phyloP scores from a whole-genome alignment of 1,139 yeast genomes.

The Blastobotrys persicus region DNA sequence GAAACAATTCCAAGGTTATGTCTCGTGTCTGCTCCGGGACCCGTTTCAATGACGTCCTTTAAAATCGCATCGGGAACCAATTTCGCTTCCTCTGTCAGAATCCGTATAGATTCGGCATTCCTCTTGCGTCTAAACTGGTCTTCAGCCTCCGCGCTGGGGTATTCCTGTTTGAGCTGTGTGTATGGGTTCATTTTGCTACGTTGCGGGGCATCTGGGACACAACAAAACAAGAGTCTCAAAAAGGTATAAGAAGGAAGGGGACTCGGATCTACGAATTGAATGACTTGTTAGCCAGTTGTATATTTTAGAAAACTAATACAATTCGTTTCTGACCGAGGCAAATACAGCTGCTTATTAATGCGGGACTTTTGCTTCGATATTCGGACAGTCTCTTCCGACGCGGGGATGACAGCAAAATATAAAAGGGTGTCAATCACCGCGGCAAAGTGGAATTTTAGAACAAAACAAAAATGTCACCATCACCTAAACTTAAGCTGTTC shows the following conservation, averaged over 20 bases:
- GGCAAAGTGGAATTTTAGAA: neutral
- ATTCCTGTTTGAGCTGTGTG: neutral
- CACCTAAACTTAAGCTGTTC: neutral
- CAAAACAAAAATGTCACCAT: neutral
- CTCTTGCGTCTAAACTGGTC: neutral
- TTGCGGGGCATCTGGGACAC: neutral
- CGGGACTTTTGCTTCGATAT: too few relatives aligned
- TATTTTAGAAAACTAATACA: too few relatives aligned
- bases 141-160: neutral
- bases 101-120: neutral
- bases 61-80: neutral
- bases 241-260: too few relatives aligned
- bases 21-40: slow-evolving; percentile 1
- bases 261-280: too few relatives aligned
- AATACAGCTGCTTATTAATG: too few relatives aligned
- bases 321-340: too few relatives aligned
- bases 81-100: neutral
- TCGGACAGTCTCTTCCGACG: neutral
- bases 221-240: too few relatives aligned
- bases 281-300: too few relatives aligned
- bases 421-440: neutral
- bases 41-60: neutral
- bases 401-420: too few relatives aligned
- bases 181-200: neutral
- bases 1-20: neutral